Base-by-base conservation (phyloP, 345 rosid genomes). In the Citrus reticulata region DNA sequence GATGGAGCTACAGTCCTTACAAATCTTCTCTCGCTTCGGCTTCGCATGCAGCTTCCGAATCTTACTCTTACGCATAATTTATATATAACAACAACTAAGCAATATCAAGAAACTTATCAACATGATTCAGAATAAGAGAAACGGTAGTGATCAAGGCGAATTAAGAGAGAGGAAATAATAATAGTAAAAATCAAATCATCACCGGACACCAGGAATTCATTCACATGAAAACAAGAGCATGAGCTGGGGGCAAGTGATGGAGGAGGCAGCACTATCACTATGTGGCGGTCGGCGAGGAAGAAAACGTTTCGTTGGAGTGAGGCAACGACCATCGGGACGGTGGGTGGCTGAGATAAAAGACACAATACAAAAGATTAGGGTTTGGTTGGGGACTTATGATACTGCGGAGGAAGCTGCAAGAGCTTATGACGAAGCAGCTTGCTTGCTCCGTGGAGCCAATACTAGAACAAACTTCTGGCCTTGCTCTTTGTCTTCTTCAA, bases 271-370 rank as follows among this genome's bases (percentile, higher is more conserved):
- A 11, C 78, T 73, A 1, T 68, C 83, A 27, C 77, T 80, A 0
- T 55, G 74, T 5, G 85, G 83, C 19, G 82, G 54, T 14, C 80
- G 84, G 51, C 76, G 88, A 39, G 81, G 74, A 0, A 83, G 89
- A 40, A 88, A 84, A 61, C 72, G 88, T 6, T 88, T 74, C 19
- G 84, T 85, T 8, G 86, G 91, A 9, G 89, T 88, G n/a, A 74
- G 88, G 66, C 91, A 88, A 63, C 65, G 91, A 51, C 89, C 89
- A 0, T 85, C 88, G 2, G 91, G 89, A 13, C 60, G 89, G 17
- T 88, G 91, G 89, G 89, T 86, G 57, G 89, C 89, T 0, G 91
- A 86, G 83, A 88, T 88, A 2, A 88, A 88, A 71, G 89, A 88
- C 76, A 86, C 91, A 0, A 86, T 86, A 20, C 89, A 88, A 17